Evolutionary conservation across 768 basidiomycete species (phyloP).

Genomic region (Coprinopsis cinerea): DNA sequence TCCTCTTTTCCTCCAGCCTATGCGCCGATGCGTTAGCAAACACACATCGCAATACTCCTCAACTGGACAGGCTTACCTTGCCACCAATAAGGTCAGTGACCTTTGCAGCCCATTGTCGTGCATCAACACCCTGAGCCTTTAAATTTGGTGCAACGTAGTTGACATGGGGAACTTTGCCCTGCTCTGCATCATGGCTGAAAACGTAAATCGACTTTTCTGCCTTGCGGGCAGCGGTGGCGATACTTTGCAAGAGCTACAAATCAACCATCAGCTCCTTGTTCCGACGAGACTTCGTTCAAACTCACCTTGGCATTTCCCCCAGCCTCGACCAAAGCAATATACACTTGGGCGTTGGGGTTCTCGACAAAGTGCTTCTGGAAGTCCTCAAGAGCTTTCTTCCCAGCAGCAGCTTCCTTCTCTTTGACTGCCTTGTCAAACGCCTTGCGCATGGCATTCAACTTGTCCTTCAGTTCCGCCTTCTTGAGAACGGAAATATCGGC

Average conservation of each 20-base stretch:
- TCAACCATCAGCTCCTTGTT: not conserved
- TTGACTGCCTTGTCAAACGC: constrained; percentile 81
- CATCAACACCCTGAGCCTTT: constrained; percentile 69
- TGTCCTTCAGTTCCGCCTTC: constrained; percentile 77
- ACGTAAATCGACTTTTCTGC: constrained; percentile 83
- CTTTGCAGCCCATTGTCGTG: constrained; percentile 79
- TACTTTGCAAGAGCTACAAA: constrained; percentile 64
- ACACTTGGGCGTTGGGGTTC: constrained; percentile 63
- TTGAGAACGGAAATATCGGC: constrained; percentile 82
- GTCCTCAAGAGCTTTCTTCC: constrained; percentile 70
- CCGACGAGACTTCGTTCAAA: not conserved
- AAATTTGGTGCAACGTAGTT: constrained; percentile 64
- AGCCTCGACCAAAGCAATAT: constrained; percentile 66
- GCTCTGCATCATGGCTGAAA: constrained; percentile 68
- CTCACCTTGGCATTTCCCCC: constrained; percentile 82
- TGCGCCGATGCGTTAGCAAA: constrained; percentile 3
- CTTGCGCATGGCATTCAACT: constrained; percentile 65
- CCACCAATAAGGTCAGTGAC: constrained; percentile 82
- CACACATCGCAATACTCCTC: too few relatives aligned
- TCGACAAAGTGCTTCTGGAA: constrained; percentile 72
- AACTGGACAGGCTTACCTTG: constrained; percentile 76
- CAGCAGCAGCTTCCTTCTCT: constrained; percentile 69
- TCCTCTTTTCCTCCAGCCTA: constrained; percentile 97
- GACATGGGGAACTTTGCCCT: constrained; percentile 77
- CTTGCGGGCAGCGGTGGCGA: constrained; percentile 75